phyloP scores from a whole-genome alignment of 306 rosid genomes.

The Begonia peltatifolia region DNA sequence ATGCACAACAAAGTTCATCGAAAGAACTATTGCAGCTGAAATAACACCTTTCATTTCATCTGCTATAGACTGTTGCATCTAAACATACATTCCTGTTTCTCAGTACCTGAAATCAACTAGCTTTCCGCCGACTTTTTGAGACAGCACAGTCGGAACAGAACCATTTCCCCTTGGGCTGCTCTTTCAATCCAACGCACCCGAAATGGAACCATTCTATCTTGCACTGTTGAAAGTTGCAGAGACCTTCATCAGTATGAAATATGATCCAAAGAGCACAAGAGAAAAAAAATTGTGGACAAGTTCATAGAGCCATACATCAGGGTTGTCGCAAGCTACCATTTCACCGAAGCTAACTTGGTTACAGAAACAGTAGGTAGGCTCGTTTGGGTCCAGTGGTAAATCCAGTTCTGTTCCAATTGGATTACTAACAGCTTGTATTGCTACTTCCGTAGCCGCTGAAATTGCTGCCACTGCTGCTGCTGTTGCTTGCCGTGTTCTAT shows the following conservation, averaged over 20 bases:
- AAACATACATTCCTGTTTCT: not conserved
- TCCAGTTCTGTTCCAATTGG: conserved; percentile 38
- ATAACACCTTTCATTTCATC: not conserved
- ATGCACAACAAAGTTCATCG: too few species aligned
- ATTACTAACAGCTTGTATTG: conserved; percentile 13
- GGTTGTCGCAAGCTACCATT: conserved; percentile 57
- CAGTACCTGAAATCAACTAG: conserved; percentile 9
- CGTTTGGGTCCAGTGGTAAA: conserved; percentile 43
- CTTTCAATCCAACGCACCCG: conserved; percentile 48
- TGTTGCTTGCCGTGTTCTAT: conserved; percentile 26
- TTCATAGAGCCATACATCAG: conserved; percentile 17
- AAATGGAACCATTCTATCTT: conserved; percentile 54
- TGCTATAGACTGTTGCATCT: not conserved
- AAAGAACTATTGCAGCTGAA: not conserved
- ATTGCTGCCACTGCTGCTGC: conserved; percentile 12
- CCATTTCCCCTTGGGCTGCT: conserved; percentile 52
- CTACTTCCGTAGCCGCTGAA: conserved; percentile 15
- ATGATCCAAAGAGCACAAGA: not conserved
- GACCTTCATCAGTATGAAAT: conserved; percentile 4
- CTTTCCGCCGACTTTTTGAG: conserved; percentile 27
- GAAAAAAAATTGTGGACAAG: not conserved
- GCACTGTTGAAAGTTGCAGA: conserved; percentile 24
- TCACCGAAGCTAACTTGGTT: conserved; percentile 49
- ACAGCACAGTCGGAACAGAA: conserved; percentile 31
- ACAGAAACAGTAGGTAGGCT: conserved; percentile 49